Conservation (phyloP, 2,329 filamentous ascomycete genomes). For the Periconia sp. region DNA sequence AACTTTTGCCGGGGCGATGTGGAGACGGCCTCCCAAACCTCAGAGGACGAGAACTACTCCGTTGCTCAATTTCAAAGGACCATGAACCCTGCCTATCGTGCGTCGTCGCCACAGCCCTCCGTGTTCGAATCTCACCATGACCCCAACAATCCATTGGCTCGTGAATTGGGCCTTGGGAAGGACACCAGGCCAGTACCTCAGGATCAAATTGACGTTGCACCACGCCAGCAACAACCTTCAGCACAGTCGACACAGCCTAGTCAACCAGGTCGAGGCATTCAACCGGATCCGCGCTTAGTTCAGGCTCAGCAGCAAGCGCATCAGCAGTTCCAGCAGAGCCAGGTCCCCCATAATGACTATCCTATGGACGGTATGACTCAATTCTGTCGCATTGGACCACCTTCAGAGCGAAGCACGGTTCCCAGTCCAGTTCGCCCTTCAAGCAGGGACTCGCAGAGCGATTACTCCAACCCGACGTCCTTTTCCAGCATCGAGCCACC, state of each 20-base stretch:
- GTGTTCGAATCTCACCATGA: constrained; percentile 92
- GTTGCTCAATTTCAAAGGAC: constrained; percentile 94
- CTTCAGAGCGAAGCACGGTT: constrained; percentile 72
- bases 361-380: constrained; percentile 97
- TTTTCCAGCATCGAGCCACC: constrained; percentile 83
- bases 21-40: constrained; percentile 81
- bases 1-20: constrained; percentile 94
- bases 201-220: constrained; percentile 27
- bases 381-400: constrained; percentile 80
- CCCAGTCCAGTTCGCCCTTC: constrained; percentile 75
- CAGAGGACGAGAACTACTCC: constrained; percentile 88
- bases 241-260: constrained; percentile 17
- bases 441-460: constrained; percentile 87
- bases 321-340: constrained; percentile 52
- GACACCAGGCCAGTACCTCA: constrained; percentile 37
- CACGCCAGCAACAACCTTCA: constrained; percentile 22
- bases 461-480: constrained; percentile 87
- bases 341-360: constrained; percentile 91
- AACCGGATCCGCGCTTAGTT: constrained; percentile 43
- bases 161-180: constrained; percentile 66
- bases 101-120: constrained; percentile 94
- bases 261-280: constrained; percentile 24
- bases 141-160: constrained; percentile 74
- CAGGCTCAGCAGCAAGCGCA: constrained; percentile 46
- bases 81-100: constrained; percentile 94